phyloP scores from a whole-genome alignment of 164 flowering plant species.

The Kalanchoe fedtschenkoi region DNA sequence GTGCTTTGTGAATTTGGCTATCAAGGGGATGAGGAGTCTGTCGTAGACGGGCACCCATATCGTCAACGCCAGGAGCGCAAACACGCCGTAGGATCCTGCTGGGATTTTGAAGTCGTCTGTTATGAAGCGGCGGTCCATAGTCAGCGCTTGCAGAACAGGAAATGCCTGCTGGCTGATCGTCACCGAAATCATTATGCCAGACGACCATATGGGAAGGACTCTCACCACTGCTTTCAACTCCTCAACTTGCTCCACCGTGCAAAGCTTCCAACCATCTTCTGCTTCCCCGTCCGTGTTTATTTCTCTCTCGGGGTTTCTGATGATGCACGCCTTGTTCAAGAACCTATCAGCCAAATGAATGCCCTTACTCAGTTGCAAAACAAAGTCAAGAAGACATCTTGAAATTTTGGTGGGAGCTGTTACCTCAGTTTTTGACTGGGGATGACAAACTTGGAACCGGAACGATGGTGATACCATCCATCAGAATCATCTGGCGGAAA shows the following conservation, averaged over 20 bases:
- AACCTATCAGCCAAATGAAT: slow-evolving; percentile 10
- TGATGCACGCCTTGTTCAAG: slow-evolving; percentile 28
- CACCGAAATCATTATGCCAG: slow-evolving; percentile 23
- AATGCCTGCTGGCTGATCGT: slow-evolving; percentile 13
- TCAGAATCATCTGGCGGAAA: slow-evolving; percentile 17
- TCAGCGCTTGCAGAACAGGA: slow-evolving; percentile 14
- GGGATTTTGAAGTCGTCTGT: slow-evolving; percentile 19
- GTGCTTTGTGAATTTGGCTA: slow-evolving; percentile 13
- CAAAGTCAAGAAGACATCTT: not conserved
- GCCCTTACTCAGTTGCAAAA: not conserved
- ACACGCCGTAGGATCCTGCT: slow-evolving; percentile 20
- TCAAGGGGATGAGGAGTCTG: slow-evolving; percentile 14
- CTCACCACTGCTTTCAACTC: slow-evolving; percentile 29
- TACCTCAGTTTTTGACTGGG: slow-evolving; percentile 46
- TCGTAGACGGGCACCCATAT: slow-evolving; percentile 24
- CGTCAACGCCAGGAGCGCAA: slow-evolving; percentile 18
- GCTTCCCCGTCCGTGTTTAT: slow-evolving; percentile 26
- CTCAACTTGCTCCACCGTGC: slow-evolving; percentile 42
- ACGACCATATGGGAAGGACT: slow-evolving; percentile 43
- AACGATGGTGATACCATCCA: slow-evolving; percentile 22
- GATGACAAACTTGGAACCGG: slow-evolving; percentile 11
- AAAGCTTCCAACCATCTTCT: slow-evolving; percentile 29
- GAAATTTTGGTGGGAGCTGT: not conserved
- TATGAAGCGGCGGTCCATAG: slow-evolving; percentile 18
- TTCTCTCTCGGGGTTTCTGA: slow-evolving; percentile 16